These are phyloP conservation scores for Penicillium freii DNA, from an alignment of 2,329 filamentous ascomycete species.

Conservation along the genomic window DNA sequence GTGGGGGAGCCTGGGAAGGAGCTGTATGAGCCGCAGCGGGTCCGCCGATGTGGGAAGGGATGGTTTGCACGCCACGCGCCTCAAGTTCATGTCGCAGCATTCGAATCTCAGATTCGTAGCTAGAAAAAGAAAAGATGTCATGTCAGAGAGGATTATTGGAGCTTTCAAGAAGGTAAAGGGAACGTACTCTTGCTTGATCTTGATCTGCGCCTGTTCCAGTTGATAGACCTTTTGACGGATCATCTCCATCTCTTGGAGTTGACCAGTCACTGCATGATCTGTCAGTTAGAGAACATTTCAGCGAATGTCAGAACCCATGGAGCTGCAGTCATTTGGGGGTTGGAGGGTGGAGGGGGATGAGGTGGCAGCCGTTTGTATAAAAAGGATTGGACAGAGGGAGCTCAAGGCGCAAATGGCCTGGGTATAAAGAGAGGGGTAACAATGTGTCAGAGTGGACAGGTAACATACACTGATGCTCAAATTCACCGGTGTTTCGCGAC, in stretches of 20 bases:
- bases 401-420: neutral
- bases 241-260: slow-evolving; percentile 93
- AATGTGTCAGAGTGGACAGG: neutral
- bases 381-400: neutral
- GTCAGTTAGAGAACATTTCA: slow-evolving; percentile 31
- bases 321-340: slow-evolving; percentile 6
- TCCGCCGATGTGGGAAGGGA: slow-evolving; percentile 64
- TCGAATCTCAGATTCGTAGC: slow-evolving; percentile 89
- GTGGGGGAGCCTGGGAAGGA: slow-evolving; percentile 80
- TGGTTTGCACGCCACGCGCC: slow-evolving; percentile 61
- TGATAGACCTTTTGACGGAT: slow-evolving; percentile 90
- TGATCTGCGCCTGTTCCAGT: slow-evolving; percentile 84
- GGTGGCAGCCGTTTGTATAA: slow-evolving; percentile 9
- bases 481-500: slow-evolving; percentile 75
- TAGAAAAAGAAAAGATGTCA: slow-evolving; percentile 39
- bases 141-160: neutral
- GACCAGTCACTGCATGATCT: slow-evolving; percentile 67
- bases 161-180: neutral
- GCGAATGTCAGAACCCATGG: slow-evolving; percentile 17
- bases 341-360: slow-evolving; percentile 3
- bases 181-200: slow-evolving; percentile 85
- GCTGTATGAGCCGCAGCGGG: slow-evolving; percentile 71
- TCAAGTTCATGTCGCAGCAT: slow-evolving; percentile 86
- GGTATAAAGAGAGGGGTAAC: neutral
- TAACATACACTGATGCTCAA: slow-evolving; percentile 87